Evolutionary conservation across 108 stramenopile species (phyloP).

Genomic region (Pseudonitzschia pungens): DNA sequence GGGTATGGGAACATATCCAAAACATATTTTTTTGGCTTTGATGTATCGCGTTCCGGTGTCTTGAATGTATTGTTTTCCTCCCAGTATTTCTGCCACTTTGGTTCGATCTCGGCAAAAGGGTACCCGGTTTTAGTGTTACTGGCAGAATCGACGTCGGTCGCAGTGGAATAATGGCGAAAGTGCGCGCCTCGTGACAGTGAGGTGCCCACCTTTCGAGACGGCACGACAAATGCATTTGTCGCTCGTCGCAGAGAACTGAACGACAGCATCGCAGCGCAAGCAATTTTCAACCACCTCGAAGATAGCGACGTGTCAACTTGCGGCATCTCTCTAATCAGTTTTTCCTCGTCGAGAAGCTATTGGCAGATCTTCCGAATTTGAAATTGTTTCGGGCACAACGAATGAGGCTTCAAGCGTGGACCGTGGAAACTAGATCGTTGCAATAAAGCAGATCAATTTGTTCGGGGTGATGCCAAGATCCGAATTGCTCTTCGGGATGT

Average conservation of each 20-base stretch:
- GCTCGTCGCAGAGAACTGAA: constrained; percentile 11
- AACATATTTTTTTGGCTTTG: constrained; percentile 89
- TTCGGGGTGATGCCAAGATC: neutral
- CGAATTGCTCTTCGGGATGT: neutral
- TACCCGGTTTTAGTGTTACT: constrained; percentile 33
- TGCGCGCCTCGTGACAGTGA: neutral
- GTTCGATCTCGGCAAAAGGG: constrained; percentile 77
- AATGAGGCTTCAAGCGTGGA: too few relatives aligned
- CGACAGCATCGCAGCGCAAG: constrained; percentile 7
- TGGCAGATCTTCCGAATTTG: too few relatives aligned
- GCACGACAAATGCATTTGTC: constrained; percentile 6
- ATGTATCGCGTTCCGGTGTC: constrained; percentile 69
- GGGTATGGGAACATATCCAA: constrained; percentile 99
- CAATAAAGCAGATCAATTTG: too few relatives aligned
- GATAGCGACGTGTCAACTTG: neutral
- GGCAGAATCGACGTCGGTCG: neutral
- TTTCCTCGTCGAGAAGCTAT: neutral
- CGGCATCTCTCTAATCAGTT: neutral
- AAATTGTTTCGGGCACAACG: too few relatives aligned
- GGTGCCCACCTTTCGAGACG: neutral
- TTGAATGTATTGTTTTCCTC: constrained; percentile 77
- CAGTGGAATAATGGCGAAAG: constrained; percentile 1
- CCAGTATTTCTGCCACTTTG: constrained; percentile 91
- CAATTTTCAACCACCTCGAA: constrained; percentile 1
- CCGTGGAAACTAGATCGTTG: too few relatives aligned